These are phyloP conservation scores for Lactuca saligna DNA, from an alignment of 129 eudicot genomes.

Conservation along the genomic window DNA sequence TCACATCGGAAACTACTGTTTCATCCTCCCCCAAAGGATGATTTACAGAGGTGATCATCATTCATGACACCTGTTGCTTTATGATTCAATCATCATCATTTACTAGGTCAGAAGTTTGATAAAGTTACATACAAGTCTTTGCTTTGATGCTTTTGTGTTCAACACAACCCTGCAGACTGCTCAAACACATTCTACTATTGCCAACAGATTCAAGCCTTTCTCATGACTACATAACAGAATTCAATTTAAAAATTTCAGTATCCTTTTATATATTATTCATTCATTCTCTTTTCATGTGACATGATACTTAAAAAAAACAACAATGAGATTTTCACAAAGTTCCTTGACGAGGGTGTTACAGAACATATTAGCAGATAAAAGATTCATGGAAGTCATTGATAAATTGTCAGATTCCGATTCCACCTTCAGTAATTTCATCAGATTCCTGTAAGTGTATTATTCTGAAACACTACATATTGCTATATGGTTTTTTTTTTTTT, in stretches of 20 bases:
- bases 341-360: constrained; percentile 53
- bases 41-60: constrained; percentile 59
- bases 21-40: constrained; percentile 85
- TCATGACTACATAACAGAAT: constrained; percentile 50
- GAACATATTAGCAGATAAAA: constrained; percentile 60
- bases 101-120: constrained; percentile 9
- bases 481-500: constrained; percentile 11
- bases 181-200: constrained; percentile 64
- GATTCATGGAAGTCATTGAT: constrained; percentile 54
- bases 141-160: constrained; percentile 10
- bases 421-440: constrained; percentile 51
- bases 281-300: constrained; percentile 5
- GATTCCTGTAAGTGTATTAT: constrained; percentile 67
- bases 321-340: constrained; percentile 17
- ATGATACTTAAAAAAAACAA: neutral
- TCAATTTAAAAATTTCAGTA: constrained; percentile 70
- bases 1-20: constrained; percentile 90
- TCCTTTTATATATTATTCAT: constrained; percentile 42
- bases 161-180: constrained; percentile 57
- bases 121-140: neutral
- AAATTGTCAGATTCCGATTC: constrained; percentile 58
- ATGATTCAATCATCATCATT: neutral
- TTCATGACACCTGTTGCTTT: constrained; percentile 1
- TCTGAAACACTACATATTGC: neutral
- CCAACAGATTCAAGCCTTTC: constrained; percentile 79